These are phyloP conservation scores for Stagonosporopsis vannaccii DNA, from an alignment of 2,329 filamentous ascomycete species.

Conservation along the genomic window DNA sequence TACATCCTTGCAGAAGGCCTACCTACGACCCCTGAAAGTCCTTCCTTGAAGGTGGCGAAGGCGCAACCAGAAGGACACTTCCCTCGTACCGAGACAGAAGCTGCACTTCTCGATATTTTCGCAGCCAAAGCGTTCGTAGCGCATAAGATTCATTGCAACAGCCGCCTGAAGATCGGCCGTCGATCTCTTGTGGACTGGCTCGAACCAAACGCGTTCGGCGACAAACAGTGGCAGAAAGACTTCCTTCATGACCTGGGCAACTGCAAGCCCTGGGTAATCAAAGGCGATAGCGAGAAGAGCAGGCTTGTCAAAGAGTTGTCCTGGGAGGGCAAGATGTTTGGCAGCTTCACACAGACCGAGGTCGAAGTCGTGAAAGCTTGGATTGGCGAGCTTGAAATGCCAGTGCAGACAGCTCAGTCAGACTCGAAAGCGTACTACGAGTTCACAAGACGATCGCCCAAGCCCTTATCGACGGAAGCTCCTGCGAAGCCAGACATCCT, in stretches of 20 bases:
- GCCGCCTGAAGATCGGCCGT: conserved; percentile 50
- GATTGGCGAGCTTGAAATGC: conserved; percentile 48
- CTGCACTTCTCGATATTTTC: conserved; percentile 42
- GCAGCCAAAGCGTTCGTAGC: conserved; percentile 50
- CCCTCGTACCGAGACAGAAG: conserved; percentile 22
- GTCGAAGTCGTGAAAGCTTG: conserved; percentile 48
- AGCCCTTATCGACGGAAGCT: background rate
- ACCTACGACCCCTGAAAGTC: conserved; percentile 30
- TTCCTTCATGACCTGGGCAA: conserved; percentile 49
- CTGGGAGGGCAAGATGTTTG: conserved; percentile 61
- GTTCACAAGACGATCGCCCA: conserved; percentile 24
- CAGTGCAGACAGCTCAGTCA: background rate
- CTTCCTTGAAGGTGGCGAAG: conserved; percentile 23
- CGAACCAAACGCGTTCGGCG: conserved; percentile 41
- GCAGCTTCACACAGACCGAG: conserved; percentile 57
- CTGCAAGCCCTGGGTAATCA: conserved; percentile 52
- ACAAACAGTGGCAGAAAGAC: conserved; percentile 42
- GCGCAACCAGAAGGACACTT: conserved; percentile 8
- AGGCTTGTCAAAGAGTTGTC: conserved; percentile 52
- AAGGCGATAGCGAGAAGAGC: conserved; percentile 52
- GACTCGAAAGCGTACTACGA: conserved; percentile 30
- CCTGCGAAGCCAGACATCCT: background rate
- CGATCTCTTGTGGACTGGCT: conserved; percentile 53
- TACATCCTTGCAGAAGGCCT: conserved; percentile 49
- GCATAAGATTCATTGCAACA: conserved; percentile 52